Conservation (phyloP, 352 stramenopile species). For the Phytopythium ostracodes region DNA sequence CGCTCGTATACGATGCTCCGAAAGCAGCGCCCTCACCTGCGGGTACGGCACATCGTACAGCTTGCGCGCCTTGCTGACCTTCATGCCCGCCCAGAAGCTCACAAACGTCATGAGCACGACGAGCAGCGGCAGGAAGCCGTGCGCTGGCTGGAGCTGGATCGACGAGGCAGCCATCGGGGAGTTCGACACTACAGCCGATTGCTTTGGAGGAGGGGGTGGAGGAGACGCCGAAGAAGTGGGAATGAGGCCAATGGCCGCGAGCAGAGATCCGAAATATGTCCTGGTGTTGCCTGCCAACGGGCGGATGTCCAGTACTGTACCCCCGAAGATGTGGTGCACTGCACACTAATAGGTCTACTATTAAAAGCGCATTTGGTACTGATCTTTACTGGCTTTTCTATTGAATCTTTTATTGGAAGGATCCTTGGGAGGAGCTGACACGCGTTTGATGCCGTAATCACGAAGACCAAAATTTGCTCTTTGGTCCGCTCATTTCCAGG, state of each 20-base stretch:
- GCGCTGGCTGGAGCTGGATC: constrained; percentile 36
- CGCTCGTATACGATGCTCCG: no score
- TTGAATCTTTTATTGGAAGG: background rate
- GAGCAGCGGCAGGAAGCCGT: constrained; percentile 49
- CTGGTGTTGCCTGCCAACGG: background rate
- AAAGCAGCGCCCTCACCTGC: constrained; percentile 33
- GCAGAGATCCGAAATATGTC: background rate
- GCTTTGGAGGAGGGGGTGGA: background rate
- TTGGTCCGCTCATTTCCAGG: no score
- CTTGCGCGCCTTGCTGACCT: constrained; percentile 61
- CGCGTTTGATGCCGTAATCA: background rate
- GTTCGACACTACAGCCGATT: background rate
- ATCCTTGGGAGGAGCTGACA: background rate
- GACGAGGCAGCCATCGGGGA: background rate
- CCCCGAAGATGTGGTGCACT: background rate
- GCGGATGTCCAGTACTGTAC: background rate
- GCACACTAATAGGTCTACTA: background rate
- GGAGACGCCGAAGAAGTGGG: background rate
- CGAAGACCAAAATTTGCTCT: no score
- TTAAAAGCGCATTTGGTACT: background rate
- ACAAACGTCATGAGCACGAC: constrained; percentile 47
- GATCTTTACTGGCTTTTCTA: background rate
- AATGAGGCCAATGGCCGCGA: background rate
- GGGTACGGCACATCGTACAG: constrained; percentile 59
- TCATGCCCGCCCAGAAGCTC: constrained; percentile 40